phyloP scores from a whole-genome alignment of 2,329 filamentous ascomycete genomes.

The Cladophialophora psammophila region DNA sequence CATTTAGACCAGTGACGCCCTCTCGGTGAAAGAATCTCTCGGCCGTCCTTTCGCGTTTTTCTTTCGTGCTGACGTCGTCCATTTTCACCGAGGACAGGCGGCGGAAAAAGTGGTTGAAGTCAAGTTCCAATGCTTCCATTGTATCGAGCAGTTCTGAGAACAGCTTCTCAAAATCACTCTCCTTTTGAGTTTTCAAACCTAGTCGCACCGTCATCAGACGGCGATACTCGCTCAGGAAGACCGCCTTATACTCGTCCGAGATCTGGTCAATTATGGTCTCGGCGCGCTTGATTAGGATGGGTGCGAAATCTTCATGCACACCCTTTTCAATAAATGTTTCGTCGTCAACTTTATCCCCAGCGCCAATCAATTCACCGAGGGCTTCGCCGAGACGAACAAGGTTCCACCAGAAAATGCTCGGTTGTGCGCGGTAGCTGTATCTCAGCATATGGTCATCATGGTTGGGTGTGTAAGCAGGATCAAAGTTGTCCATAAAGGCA shows the following conservation, averaged over 20 bases:
- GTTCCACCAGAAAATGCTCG: slow-evolving; percentile 98
- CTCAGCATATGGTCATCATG: slow-evolving; percentile 89
- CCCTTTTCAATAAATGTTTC: slow-evolving; percentile 75
- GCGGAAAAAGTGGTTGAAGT: slow-evolving; percentile 95
- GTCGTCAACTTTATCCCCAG: slow-evolving; percentile 75
- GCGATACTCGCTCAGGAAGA: slow-evolving; percentile 91
- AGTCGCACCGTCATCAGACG: slow-evolving; percentile 80
- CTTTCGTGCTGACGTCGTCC: slow-evolving; percentile 68
- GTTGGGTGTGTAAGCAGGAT: slow-evolving; percentile 93
- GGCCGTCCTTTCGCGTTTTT: slow-evolving; percentile 69
- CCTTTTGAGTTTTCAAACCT: slow-evolving; percentile 73
- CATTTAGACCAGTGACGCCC: slow-evolving; percentile 65
- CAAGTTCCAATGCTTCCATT: slow-evolving; percentile 80
- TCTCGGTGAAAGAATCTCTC: slow-evolving; percentile 81
- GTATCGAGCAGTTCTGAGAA: slow-evolving; percentile 84
- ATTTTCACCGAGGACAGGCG: slow-evolving; percentile 71
- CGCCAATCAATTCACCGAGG: slow-evolving; percentile 85
- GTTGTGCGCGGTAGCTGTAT: slow-evolving; percentile 93
- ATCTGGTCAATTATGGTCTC: slow-evolving; percentile 81
- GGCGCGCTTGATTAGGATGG: slow-evolving; percentile 76
- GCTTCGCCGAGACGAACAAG: slow-evolving; percentile 88
- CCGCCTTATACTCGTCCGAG: slow-evolving; percentile 86
- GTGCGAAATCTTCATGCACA: slow-evolving; percentile 71
- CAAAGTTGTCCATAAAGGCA: slow-evolving; percentile 96
- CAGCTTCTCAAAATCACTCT: slow-evolving; percentile 78